Base-by-base conservation (phyloP, 805 yeast genomes). In the Saturnispora halmiae region DNA sequence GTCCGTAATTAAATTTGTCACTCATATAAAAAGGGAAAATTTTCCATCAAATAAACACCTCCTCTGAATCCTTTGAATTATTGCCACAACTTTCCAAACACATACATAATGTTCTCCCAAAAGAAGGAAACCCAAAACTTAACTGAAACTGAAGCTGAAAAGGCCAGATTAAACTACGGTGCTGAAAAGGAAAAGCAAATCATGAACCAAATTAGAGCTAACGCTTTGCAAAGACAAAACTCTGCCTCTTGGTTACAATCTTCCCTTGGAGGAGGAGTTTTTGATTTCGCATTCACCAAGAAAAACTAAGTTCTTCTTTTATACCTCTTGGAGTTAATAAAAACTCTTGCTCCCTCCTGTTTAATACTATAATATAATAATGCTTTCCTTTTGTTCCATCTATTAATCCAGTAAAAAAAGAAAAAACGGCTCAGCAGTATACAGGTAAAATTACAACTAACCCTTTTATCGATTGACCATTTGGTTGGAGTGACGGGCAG, bases 111-210 rank as follows among this genome's bases (percentile, higher is more conserved):
- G 63, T 55, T 56, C 48, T 46, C 58, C 15, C 46, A 36, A 34
- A 53, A 53, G 25, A 44, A 48, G 45, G 50, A 52, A 46, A 49
- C 55, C 31, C 62, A 59, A 48, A 57, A 54, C 47, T 49, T 44
- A 41, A 52, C 60, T n/a, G 60, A 55, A 40, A 51, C 60, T 8
- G 62, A 58, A 39, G 59, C 50, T 38, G 48, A 47, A 41, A 58
- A 55, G 45, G 53, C 61, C 14, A 59, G 49, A 51, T 48, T 60
- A 30, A 57, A 57, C 50, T 61, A 49, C 45, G 65, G 65, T 48
- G 65, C 65, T 45, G 65, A 61, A 51, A 61, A 61, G 57, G 65
- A 61, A 48, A 59, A 59, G 55, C 65, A 60, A 43, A 59, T 61
- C 44, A 54, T 61, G 62, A 61, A 59, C 50, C 59, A 59, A 51